Percentiles rank a stretch among this genome's conserved stretches.
These are phyloP conservation scores for Pythium volutum DNA, from an alignment of 352 stramenopile species.

Conservation along the genomic window DNA sequence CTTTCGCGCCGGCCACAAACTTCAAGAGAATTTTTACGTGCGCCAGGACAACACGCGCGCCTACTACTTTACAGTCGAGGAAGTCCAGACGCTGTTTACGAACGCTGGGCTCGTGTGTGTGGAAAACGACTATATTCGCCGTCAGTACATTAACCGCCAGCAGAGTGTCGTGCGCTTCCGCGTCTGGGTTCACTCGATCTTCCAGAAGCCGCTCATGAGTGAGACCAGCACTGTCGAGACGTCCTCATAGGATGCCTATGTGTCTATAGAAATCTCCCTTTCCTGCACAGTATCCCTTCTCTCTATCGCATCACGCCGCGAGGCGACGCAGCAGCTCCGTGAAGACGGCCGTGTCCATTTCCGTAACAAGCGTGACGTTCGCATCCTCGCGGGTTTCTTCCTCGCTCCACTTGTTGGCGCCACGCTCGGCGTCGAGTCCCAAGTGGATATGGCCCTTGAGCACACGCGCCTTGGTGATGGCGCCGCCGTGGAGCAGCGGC, in stretches of 20 bases:
- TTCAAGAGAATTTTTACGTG: constrained; percentile 95
- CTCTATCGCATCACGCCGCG: constrained; percentile 11
- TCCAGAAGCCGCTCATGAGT: constrained; percentile 60
- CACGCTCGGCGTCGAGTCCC: constrained; percentile 47
- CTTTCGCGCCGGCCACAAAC: constrained; percentile 81
- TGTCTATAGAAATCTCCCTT: not conserved
- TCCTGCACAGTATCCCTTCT: not conserved
- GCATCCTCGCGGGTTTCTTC: constrained; percentile 30
- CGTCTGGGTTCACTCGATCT: constrained; percentile 86
- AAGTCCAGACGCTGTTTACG: constrained; percentile 64
- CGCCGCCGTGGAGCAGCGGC: constrained; percentile 51
- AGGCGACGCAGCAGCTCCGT: constrained; percentile 54
- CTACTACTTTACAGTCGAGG: constrained; percentile 93
- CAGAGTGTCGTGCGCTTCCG: constrained; percentile 85
- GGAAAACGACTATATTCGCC: constrained; percentile 86
- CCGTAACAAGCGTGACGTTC: constrained; percentile 67
- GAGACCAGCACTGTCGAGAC: constrained; percentile 4
- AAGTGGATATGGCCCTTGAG: constrained; percentile 60
- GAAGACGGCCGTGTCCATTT: constrained; percentile 61
- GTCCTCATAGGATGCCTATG: not conserved
- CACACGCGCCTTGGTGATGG: constrained; percentile 40
- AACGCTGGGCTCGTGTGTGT: constrained; percentile 54
- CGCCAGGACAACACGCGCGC: constrained; percentile 94
- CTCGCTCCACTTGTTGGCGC: constrained; percentile 47
- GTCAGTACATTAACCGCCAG: constrained; percentile 85